Conservation (phyloP, 192 early-diverging fungal genomes). For the Kickxella alabastrina region DNA sequence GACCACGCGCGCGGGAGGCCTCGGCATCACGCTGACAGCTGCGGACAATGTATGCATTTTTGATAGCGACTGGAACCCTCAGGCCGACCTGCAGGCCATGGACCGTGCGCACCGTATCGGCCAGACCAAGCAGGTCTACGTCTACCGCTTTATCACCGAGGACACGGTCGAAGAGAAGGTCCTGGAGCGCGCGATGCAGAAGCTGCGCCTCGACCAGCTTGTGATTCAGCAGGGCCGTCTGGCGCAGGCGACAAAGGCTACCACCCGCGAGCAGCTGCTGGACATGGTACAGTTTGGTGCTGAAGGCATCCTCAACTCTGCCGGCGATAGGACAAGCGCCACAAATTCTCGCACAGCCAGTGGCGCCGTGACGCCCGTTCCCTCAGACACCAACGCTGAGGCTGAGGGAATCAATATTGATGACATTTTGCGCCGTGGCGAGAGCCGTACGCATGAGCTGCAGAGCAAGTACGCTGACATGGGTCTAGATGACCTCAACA, state of each 20-base stretch:
- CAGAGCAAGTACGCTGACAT: constrained; percentile 85
- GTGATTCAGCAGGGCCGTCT: constrained; percentile 97
- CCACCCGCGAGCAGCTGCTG: constrained; percentile 59
- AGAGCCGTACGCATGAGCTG: constrained; percentile 84
- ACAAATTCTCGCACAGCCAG: constrained; percentile 29
- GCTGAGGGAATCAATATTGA: constrained; percentile 55
- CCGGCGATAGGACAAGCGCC: constrained; percentile 12
- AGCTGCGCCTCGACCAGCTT: constrained; percentile 91
- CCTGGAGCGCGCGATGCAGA: constrained; percentile 93
- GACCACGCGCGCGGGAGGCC: constrained; percentile 94
- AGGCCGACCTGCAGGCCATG: constrained; percentile 93
- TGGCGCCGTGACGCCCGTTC: constrained; percentile 25
- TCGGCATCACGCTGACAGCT: constrained; percentile 95
- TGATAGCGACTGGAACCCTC: constrained; percentile 95
- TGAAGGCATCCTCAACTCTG: constrained; percentile 69
- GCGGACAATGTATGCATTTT: constrained; percentile 96
- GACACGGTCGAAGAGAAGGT: constrained; percentile 98
- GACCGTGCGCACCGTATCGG: constrained; percentile 99
- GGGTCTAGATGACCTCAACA: constrained; percentile 90
- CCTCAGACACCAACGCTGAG: constrained; percentile 44
- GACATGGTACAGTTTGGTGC: constrained; percentile 98
- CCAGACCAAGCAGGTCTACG: constrained; percentile 96
- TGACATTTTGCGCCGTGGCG: constrained; percentile 83
- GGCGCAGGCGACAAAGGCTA: constrained; percentile 64
- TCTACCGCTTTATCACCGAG: constrained; percentile 96